Percentiles rank a stretch among this genome's conserved stretches.
Conservation (phyloP, 345 rosid species). For the Eutrema yunnanense region DNA sequence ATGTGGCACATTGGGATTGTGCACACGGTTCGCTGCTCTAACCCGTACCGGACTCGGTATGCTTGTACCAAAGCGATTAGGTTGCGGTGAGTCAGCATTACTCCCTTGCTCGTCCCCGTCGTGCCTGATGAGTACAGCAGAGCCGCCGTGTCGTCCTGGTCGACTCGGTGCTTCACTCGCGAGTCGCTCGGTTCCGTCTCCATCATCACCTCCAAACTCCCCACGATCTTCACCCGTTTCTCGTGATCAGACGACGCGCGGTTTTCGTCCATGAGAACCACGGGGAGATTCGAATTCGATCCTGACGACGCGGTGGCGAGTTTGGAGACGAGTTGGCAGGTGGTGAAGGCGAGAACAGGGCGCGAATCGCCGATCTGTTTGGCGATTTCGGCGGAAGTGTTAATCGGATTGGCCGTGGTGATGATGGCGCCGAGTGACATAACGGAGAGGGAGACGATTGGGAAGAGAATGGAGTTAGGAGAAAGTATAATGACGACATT, state of each 20-base stretch:
- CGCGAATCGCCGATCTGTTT: constrained; percentile 57
- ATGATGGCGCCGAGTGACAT: constrained; percentile 90
- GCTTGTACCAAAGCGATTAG: constrained; percentile 61
- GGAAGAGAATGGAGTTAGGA: constrained; percentile 81
- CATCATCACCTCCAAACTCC: constrained; percentile 45
- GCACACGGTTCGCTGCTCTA: constrained; percentile 53
- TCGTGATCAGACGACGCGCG: neutral
- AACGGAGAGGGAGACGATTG: constrained; percentile 76
- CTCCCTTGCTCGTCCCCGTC: constrained; percentile 86
- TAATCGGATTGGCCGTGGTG: constrained; percentile 88
- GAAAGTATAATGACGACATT: constrained; percentile 71
- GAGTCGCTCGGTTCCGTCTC: constrained; percentile 16
- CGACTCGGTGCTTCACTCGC: constrained; percentile 54
- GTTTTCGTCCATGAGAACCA: constrained; percentile 43
- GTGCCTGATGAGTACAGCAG: constrained; percentile 92
- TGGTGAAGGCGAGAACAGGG: constrained; percentile 66
- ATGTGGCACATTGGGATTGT: constrained; percentile 92
- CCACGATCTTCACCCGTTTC: constrained; percentile 28
- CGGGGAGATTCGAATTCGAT: constrained; percentile 24
- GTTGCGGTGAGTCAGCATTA: constrained; percentile 64
- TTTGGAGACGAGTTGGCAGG: constrained; percentile 46
- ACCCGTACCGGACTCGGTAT: constrained; percentile 31
- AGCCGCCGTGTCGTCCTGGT: constrained; percentile 71
- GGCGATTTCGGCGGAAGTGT: constrained; percentile 58
- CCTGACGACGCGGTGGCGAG: constrained; percentile 29